phyloP scores from a whole-genome alignment of 1,139 yeast species.

The Meyerozyma elateridarum region DNA sequence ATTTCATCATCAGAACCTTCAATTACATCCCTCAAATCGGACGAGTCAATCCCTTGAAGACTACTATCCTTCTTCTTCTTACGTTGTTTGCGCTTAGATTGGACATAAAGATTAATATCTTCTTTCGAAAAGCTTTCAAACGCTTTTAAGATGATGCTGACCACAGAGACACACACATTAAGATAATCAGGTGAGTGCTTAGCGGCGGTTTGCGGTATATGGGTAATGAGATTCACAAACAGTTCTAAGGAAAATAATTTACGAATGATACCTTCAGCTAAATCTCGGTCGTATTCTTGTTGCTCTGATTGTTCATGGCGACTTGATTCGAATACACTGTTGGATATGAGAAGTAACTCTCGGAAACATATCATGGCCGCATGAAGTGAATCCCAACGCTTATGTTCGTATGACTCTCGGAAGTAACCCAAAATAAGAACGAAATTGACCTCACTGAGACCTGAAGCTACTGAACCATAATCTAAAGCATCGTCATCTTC shows the following conservation, averaged over 20 bases:
- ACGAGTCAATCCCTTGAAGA: constrained; percentile 17
- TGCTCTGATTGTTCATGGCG: constrained; percentile 45
- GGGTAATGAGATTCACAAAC: constrained; percentile 54
- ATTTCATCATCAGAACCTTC: constrained; percentile 4
- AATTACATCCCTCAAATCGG: constrained; percentile 13
- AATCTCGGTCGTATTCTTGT: constrained; percentile 43
- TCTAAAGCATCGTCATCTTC: constrained; percentile 29
- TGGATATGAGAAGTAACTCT: constrained; percentile 56
- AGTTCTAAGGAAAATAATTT: constrained; percentile 60
- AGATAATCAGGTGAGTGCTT: constrained; percentile 64
- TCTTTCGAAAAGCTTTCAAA: constrained; percentile 65
- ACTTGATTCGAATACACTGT: constrained; percentile 36
- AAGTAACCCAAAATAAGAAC: constrained; percentile 55
- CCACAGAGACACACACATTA: constrained; percentile 58
- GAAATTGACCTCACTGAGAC: constrained; percentile 62
- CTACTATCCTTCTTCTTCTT: constrained; percentile 18
- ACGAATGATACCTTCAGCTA: constrained; percentile 45
- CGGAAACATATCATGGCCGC: constrained; percentile 68
- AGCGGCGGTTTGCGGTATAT: constrained; percentile 61
- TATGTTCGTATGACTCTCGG: constrained; percentile 47
- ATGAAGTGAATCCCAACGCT: constrained; percentile 56
- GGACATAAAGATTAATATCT: constrained; percentile 53
- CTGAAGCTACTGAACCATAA: constrained; percentile 63
- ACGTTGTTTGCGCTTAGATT: constrained; percentile 37
- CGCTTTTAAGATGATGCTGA: constrained; percentile 61